Evolutionary conservation across 2,329 filamentous ascomycete genomes (phyloP), one percentile per base, ranked within the genome.

Genomic region (Cryphonectria japonica): DNA sequence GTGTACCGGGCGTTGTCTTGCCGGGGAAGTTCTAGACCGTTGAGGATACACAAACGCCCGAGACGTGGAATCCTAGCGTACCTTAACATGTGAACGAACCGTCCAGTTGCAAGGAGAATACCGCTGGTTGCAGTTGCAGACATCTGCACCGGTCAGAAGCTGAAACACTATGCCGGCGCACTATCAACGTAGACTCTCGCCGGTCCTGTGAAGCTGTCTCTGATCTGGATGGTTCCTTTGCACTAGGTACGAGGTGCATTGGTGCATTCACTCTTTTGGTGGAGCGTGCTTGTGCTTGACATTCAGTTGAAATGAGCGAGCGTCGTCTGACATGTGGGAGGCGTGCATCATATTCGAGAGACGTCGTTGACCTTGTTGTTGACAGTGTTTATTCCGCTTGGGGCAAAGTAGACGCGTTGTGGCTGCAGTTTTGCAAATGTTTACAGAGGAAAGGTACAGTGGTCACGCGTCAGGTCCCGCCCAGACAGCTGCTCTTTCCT

Each of bases 281-380:
- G 52, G 57, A 19, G 59, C 16, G 32, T n/a, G 2, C 34, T 22
- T 16, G 14, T 60, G 57, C 7, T 61, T 61, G 34, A 5, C 3
- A 16, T 59, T 59, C 14, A 26, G 54, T 8, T n/a, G 37, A 16
- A 29, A n/a, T 11, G 14, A 19, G n/a, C 16, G 22, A 32, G 14
- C 26, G 41, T 50, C 41, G 26, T 26, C 26, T 26, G 26, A 26
- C 26, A 26, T 26, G 26, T 1, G 26, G 26, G 26, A 26, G 32
- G 39, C 43, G 16, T n/a, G 2, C 63, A 66, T 46, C 63, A 54
- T 54, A 39, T 66, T 66, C 43, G 63, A 66, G 63, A 66, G 37
- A 54, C 63, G 14, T 52, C 37, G 37, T 39, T 11, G 11, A 39
- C 7, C 4, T 50, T 50, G 43, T 50, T 54, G 63, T 22, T 32